These are phyloP conservation scores for Kwoniella europaea DNA, from an alignment of 768 basidiomycete genomes.

Conservation along the genomic window DNA sequence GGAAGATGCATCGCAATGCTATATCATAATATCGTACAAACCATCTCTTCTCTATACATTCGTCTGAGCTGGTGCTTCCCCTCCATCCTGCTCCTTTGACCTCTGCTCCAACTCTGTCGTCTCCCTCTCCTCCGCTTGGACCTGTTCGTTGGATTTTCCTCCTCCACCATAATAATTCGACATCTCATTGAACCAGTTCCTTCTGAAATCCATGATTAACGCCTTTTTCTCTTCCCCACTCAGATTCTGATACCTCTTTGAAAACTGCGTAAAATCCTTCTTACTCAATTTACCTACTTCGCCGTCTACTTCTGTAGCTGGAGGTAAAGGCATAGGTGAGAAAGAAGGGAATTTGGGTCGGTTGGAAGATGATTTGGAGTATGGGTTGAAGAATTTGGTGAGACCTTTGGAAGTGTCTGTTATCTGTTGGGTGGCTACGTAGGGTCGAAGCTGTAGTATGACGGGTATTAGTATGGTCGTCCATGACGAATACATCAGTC, in stretches of 20 bases:
- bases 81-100: conserved; percentile 5
- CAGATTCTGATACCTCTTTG: conserved; percentile 41
- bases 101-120: conserved; percentile 27
- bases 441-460: conserved; percentile 41
- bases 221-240: conserved; percentile 38
- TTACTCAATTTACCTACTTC: conserved; percentile 21
- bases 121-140: conserved; percentile 14
- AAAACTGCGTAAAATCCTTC: conserved; percentile 31
- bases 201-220: conserved; percentile 46
- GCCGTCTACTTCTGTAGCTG: not conserved
- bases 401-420: conserved; percentile 1
- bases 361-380: conserved; percentile 13
- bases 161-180: conserved; percentile 19
- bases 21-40: not conserved
- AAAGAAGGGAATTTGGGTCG: conserved; percentile 31
- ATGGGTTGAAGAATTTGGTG: conserved; percentile 23
- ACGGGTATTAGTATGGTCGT: not conserved
- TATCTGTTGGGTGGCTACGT: conserved; percentile 33
- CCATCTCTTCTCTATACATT: not conserved
- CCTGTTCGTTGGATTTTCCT: conserved; percentile 7
- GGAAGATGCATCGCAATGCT: not conserved
- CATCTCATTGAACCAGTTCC: conserved; percentile 53
- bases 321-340: conserved; percentile 16
- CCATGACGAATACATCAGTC: too few relatives aligned
- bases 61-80: not conserved